Base-by-base conservation (phyloP, 148 eudicot genomes). In the Fallopia convolvulus region DNA sequence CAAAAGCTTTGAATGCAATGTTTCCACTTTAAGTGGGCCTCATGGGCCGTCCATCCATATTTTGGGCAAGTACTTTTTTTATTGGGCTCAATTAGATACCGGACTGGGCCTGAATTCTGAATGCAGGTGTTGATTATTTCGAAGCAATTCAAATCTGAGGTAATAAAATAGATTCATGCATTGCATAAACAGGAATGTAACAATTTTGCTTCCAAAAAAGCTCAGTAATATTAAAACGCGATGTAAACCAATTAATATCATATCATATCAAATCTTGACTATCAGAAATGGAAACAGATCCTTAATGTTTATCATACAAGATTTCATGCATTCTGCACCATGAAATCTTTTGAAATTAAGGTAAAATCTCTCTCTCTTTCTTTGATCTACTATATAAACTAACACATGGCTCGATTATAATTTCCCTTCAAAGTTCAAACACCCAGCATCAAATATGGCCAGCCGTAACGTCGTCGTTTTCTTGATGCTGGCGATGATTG, bases 391-490 rank as follows among this genome's bases (percentile, higher is more conserved):
- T 15, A 68, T 68, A 68, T 66, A 68, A 33, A 36, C 3, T 1
- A 6, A 68, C 44, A 15, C 72, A 68, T 36, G 4, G 2, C 44
- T 15, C 3, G 2, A 68, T 39, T 17, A 1, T 5, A 68, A 36
- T 33, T 15, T 0, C 72, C 44, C 46, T 36, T 5, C 5, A 33
- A 68, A 36, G 21, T 36, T 5, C 5, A 33, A 68, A 36, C 44
- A 36, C n/a, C 46, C 0, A 66, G 7, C 70, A 15, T 9, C 72
- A 2, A 36, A 6, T 2, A 68, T 68, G 72, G 72, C 12, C 44
- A 68, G 21, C 44, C 44, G 21, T 20, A 68, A 68, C 72, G 72
- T 68, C 72, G 72, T 68, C 72, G 46, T 68, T 68, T 39, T 68
- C 21, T 36, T 68, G 11, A 68, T 68, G 12, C 39, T 68, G 46